A percentile compares a stretch with the other conserved stretches of the same genome.
Evolutionary conservation across 2,329 filamentous ascomycete species (phyloP).

Genomic region (Neonectria punicea): DNA sequence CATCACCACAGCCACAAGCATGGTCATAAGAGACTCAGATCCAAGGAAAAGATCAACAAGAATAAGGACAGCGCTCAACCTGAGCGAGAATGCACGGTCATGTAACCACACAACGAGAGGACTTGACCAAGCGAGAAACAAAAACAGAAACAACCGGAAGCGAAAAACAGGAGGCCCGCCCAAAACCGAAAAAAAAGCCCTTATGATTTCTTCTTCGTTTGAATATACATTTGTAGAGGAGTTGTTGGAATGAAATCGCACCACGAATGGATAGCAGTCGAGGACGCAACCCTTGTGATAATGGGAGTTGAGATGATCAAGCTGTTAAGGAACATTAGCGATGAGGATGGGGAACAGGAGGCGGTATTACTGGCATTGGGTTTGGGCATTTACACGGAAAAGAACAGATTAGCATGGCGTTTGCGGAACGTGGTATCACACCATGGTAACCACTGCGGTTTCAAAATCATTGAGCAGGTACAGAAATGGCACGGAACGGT

Average conservation of each 20-base stretch:
- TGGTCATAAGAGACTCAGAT: conserved; percentile 50
- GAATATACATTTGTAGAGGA: conserved; percentile 29
- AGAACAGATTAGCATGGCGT: conserved; percentile 24
- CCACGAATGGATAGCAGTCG: conserved; percentile 1
- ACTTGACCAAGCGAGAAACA: conserved; percentile 3
- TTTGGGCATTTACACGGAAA: conserved; percentile 21
- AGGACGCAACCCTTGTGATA: background rate
- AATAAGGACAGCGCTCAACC: conserved; percentile 51
- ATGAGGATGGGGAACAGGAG: background rate
- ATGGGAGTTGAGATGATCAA: background rate
- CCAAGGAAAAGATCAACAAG: conserved; percentile 53
- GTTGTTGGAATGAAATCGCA: conserved; percentile 11
- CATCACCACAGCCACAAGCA: conserved; percentile 45
- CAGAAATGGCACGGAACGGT: background rate
- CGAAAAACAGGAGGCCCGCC: background rate
- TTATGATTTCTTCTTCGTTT: conserved; percentile 17
- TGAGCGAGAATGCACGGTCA: conserved; percentile 61
- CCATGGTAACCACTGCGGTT: background rate
- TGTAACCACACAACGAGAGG: conserved; percentile 47
- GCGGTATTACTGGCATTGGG: conserved; percentile 9
- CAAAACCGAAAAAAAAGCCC: background rate
- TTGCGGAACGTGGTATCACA: conserved; percentile 1
- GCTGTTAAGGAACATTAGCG: background rate
- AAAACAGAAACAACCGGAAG: background rate
- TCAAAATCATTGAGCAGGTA: background rate